Evolutionary conservation across 805 yeast species (phyloP), one percentile per base, ranked within the genome.

Genomic region (Candida ponderosae): DNA sequence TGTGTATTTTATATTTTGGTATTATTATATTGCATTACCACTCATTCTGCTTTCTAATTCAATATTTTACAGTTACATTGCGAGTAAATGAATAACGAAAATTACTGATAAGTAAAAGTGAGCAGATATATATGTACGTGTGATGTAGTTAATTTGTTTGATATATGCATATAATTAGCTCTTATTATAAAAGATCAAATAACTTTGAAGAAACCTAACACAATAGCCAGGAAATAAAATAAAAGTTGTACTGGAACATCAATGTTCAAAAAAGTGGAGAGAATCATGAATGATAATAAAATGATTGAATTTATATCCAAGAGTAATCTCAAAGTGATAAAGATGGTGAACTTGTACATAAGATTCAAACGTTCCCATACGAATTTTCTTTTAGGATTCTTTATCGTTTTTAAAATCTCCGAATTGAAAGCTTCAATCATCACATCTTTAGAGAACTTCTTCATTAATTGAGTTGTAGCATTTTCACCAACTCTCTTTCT

Each of bases 381-480:
- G 32, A 57, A 55, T 3, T 28, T 35, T 6, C 33, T 38, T 30
- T 43, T 56, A 6, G 54, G 46, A 7, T 33, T 36, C 44, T 53
- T 48, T 26, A 57, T 39, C 19, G 59, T 47, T 23, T 44, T 43
- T 6, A 59, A 47, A 41, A 68, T 59, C 18, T 53, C 54, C 20
- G 53, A 50, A 41, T 65, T 67, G 40, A 68, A 61, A 1, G 49
- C 42, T 33, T 48, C 42, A 3, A 68, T 61, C 67, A 68, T 63
- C 4, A 65, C 68, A 10, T 49, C 47, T 30, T 63, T 51, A 3
- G 72, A 57, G 40, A 64, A 68, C 10, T 47, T 47, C 23, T 52
- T 40, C 30, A 50, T 40, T 3, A 63, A 47, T 44, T 63, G 57
- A 14, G 30, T 41, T 11, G 50, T 43, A 6, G 68, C 68, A 44